phyloP scores from a whole-genome alignment of 331 rosid species.

The Quercus phellos region DNA sequence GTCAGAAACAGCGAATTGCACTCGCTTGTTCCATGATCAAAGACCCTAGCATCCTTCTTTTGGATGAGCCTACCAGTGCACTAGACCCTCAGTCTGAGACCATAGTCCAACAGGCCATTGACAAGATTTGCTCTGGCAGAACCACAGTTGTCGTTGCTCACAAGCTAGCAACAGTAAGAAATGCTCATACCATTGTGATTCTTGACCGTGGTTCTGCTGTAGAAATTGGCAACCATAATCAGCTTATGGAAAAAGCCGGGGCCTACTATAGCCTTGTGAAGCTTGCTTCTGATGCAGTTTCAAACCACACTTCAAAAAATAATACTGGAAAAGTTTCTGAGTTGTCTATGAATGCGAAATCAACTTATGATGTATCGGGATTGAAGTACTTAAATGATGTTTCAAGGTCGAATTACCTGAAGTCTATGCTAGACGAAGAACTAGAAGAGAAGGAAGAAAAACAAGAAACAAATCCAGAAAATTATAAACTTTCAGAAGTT shows the following conservation, averaged over 20 bases:
- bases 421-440: conserved; percentile 22
- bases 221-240: conserved; percentile 70
- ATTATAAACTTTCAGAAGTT: conserved; percentile 45
- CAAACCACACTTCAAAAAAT: conserved; percentile 28
- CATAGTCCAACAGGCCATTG: conserved; percentile 71
- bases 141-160: conserved; percentile 86
- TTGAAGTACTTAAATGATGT: conserved; percentile 16
- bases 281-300: conserved; percentile 60
- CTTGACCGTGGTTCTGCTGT: conserved; percentile 64
- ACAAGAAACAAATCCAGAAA: conserved; percentile 25
- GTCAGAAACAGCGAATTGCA: conserved; percentile 88
- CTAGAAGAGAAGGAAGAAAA: conserved; percentile 35
- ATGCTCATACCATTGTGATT: conserved; percentile 63
- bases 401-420: conserved; percentile 26
- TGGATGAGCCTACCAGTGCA: conserved; percentile 93
- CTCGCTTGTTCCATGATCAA: conserved; percentile 86
- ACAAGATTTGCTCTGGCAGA: conserved; percentile 69
- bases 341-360: conserved; percentile 30
- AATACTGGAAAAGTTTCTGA: conserved; percentile 18
- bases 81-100: conserved; percentile 78
- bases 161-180: conserved; percentile 71
- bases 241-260: conserved; percentile 67
- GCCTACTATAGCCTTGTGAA: conserved; percentile 65
- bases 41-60: conserved; percentile 68
- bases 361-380: conserved; percentile 30